Evolutionary conservation across 345 rosid genomes (phyloP).

Genomic region (Salix brachista): DNA sequence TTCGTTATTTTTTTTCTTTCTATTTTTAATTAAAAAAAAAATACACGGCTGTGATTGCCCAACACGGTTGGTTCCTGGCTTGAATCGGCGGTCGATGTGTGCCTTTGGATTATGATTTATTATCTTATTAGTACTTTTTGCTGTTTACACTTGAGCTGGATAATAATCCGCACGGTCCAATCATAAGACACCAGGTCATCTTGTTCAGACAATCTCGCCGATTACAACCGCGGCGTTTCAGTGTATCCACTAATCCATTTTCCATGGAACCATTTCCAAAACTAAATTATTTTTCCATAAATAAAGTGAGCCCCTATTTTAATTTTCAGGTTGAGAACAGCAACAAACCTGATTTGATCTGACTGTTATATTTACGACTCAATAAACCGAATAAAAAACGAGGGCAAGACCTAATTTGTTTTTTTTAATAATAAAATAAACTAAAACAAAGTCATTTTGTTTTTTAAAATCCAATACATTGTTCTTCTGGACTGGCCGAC

Average conservation of each 20-base stretch:
- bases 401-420: no score
- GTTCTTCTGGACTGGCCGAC: no score
- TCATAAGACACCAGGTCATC: constrained; percentile 8
- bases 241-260: no score
- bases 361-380: no score
- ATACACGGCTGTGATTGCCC: background rate
- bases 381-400: no score
- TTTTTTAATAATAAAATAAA: no score
- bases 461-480: no score
- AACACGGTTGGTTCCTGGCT: background rate
- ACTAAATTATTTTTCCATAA: no score
- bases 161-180: background rate
- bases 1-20: no score
- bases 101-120: constrained; percentile 8
- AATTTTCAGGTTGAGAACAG: background rate
- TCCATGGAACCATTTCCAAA: no score
- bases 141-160: background rate
- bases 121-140: background rate
- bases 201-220: background rate
- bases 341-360: no score
- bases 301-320: background rate
- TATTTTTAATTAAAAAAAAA: background rate
- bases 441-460: no score
- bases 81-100: background rate
- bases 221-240: background rate